These are phyloP conservation scores for Zizania palustris DNA, from an alignment of 202 grass and related monocot genomes.

Conservation along the genomic window DNA sequence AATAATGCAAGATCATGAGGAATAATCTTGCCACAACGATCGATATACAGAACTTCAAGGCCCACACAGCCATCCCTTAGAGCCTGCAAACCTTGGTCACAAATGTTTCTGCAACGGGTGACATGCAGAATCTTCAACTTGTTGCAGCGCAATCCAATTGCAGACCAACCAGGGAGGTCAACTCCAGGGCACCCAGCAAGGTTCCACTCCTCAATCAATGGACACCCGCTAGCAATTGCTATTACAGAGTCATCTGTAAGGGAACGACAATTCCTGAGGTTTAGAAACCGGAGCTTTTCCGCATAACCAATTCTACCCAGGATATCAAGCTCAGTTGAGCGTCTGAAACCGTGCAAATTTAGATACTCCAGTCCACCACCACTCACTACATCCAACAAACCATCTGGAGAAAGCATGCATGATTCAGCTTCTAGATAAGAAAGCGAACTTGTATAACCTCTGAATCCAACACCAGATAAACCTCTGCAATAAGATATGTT, in stretches of 20 bases:
- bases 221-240: slow-evolving; percentile 74
- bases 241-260: slow-evolving; percentile 59
- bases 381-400: too few species aligned
- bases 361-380: too few species aligned
- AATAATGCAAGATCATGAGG: slow-evolving; percentile 58
- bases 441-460: too few species aligned
- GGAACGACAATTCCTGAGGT: slow-evolving; percentile 68
- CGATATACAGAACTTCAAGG: slow-evolving; percentile 66
- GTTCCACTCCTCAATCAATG: slow-evolving; percentile 76
- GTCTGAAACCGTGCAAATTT: too few species aligned
- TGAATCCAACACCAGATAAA: too few species aligned
- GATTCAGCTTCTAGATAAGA: too few species aligned
- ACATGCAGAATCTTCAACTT: slow-evolving; percentile 77
- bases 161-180: slow-evolving; percentile 65
- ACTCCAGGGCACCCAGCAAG: slow-evolving; percentile 76
- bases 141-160: slow-evolving; percentile 67
- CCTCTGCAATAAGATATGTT: too few species aligned
- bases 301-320: too few species aligned
- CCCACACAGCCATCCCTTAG: slow-evolving; percentile 55
- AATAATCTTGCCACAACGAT: slow-evolving; percentile 66
- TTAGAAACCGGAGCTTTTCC: too few species aligned
- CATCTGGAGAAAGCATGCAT: too few species aligned
- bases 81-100: slow-evolving; percentile 63
- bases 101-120: slow-evolving; percentile 74
- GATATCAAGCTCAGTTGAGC: too few species aligned